phyloP scores from a whole-genome alignment of 2,329 filamentous ascomycete genomes.

The Aplosporella prunicola region DNA sequence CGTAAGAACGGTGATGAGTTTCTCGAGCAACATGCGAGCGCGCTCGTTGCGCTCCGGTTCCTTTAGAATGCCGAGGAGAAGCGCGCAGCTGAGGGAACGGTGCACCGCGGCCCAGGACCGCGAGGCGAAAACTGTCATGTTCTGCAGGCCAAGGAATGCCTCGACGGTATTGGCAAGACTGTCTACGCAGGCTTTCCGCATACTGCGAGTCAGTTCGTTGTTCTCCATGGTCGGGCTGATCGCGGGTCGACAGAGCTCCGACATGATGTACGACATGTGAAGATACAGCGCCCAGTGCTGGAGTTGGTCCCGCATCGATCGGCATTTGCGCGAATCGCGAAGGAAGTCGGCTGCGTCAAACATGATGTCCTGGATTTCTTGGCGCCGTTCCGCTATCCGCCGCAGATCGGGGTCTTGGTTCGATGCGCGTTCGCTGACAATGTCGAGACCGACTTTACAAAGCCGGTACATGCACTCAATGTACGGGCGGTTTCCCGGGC shows the following conservation, averaged over 20 bases:
- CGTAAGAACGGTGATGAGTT: conserved; percentile 37
- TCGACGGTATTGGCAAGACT: conserved; percentile 49
- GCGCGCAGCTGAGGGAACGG: conserved; percentile 35
- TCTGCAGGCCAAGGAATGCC: conserved; percentile 50
- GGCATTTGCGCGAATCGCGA: conserved; percentile 43
- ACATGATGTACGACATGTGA: conserved; percentile 53
- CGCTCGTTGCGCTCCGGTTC: conserved; percentile 37
- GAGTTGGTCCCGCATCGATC: conserved; percentile 43
- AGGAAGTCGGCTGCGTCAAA: conserved; percentile 49
- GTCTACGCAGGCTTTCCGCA: conserved; percentile 47
- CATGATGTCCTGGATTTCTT: conserved; percentile 49
- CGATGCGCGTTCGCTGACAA: conserved; percentile 47
- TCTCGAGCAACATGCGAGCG: conserved; percentile 35
- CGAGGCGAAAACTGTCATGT: conserved; percentile 37
- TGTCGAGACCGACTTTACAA: conserved; percentile 50
- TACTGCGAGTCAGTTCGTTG: conserved; percentile 35
- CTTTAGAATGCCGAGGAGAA: conserved; percentile 42
- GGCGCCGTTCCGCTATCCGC: conserved; percentile 47
- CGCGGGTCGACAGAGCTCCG: conserved; percentile 52
- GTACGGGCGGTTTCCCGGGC: conserved; percentile 43
- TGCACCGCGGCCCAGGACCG: conserved; percentile 36
- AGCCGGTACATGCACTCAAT: conserved; percentile 49
- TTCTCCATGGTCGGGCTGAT: conserved; percentile 43
- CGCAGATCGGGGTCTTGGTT: conserved; percentile 42
- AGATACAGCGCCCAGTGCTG: conserved; percentile 53